phyloP scores from a whole-genome alignment of 139 green algal species.

The Chloropicon primus region DNA sequence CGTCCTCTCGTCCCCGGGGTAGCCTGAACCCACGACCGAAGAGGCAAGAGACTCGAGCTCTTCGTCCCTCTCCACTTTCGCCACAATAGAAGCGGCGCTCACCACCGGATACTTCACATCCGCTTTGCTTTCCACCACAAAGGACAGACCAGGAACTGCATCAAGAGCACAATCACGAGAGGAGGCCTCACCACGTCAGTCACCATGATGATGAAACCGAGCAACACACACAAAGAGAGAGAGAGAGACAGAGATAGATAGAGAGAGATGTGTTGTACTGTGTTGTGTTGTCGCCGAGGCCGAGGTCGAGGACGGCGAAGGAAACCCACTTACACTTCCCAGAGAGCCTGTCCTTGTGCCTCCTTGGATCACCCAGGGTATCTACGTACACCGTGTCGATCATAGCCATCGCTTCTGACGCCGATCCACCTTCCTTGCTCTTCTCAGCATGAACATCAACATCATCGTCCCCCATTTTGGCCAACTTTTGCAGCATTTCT shows the following conservation, averaged over 20 bases:
- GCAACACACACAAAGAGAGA: not conserved
- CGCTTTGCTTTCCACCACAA: not conserved
- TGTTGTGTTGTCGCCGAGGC: not conserved
- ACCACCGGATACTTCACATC: not conserved
- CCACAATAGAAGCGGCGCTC: not conserved
- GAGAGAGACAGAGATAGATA: not conserved
- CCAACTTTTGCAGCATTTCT: not conserved
- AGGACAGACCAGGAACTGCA: not conserved
- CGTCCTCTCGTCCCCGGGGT: not conserved
- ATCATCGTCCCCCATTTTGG: no score
- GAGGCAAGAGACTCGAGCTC: not conserved
- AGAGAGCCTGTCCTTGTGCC: not conserved
- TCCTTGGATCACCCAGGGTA: not conserved
- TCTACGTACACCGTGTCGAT: not conserved
- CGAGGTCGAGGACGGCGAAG: not conserved
- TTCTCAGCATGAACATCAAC: no score
- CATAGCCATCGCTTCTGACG: not conserved
- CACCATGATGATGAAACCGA: no score
- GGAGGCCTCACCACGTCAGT: no score
- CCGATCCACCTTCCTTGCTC: no score
- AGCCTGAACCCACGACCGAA: not conserved
- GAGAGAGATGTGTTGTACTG: not conserved
- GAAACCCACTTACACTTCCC: not conserved
- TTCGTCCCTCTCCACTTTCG: not conserved
- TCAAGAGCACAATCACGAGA: no score